Evolutionary conservation across 345 rosid species (phyloP).

Genomic region (Euclidium syriacum): DNA sequence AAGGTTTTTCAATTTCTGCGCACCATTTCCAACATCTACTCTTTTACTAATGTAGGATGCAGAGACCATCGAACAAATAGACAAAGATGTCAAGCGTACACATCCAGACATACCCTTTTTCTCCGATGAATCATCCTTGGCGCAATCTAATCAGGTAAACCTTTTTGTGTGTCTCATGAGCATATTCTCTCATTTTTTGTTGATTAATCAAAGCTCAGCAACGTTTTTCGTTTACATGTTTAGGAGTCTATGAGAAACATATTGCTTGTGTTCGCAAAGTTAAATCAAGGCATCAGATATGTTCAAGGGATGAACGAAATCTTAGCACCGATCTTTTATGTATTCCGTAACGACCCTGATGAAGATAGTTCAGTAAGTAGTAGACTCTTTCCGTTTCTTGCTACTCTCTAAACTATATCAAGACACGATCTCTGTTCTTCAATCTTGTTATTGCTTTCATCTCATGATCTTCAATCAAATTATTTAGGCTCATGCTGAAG

Average conservation of each 20-base stretch:
- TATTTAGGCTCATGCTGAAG: constrained; percentile 77
- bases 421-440: not conserved
- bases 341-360: constrained; percentile 78
- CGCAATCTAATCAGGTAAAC: constrained; percentile 74
- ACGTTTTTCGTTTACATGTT: constrained; percentile 10
- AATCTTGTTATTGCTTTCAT: too few species aligned
- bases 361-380: constrained; percentile 66
- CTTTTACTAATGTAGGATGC: constrained; percentile 50
- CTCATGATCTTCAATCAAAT: too few species aligned
- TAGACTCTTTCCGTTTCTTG: too few species aligned
- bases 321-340: constrained; percentile 83
- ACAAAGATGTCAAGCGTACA: constrained; percentile 92
- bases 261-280: constrained; percentile 77
- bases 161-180: too few species aligned
- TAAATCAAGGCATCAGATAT: constrained; percentile 96
- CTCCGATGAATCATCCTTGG: constrained; percentile 73
- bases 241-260: constrained; percentile 85
- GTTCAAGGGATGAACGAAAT: constrained; percentile 99
- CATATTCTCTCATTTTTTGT: not conserved
- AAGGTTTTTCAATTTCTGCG: not conserved
- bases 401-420: too few species aligned
- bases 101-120: constrained; percentile 96
- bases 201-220: too few species aligned
- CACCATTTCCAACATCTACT: not conserved
- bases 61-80: constrained; percentile 89